These are phyloP conservation scores for Calycina herbarum DNA, from an alignment of 2,329 filamentous ascomycete genomes.

Conservation along the genomic window DNA sequence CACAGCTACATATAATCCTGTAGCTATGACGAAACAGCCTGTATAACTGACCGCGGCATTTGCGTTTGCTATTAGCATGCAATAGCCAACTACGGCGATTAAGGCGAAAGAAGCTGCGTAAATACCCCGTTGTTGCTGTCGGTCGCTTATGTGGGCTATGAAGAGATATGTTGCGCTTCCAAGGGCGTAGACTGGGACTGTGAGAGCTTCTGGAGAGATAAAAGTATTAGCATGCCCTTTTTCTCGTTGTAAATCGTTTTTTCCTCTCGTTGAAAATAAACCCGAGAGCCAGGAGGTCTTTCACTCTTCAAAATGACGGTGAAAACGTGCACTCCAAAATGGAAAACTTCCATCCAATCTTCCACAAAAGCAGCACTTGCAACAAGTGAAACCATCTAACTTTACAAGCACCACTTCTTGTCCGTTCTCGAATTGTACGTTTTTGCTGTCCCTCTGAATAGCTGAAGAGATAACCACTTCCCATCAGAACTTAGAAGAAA, in stretches of 20 bases:
- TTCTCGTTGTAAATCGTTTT: no score
- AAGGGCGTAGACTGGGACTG: conserved; percentile 65
- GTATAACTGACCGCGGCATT: neutral
- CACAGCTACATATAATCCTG: conserved; percentile 27
- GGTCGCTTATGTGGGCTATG: conserved; percentile 58
- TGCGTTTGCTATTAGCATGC: neutral
- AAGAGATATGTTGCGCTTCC: conserved; percentile 62
- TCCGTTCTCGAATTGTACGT: no score
- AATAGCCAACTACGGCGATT: conserved; percentile 45
- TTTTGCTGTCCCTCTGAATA: no score
- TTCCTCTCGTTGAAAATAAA: no score
- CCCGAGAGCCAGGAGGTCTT: no score
- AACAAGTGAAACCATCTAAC: no score
- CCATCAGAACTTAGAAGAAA: neutral
- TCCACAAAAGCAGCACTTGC: no score
- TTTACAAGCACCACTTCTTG: no score
- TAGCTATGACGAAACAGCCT: neutral
- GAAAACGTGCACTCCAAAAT: no score
- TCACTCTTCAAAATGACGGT: no score
- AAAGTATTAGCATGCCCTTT: neutral
- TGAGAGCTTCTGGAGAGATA: conserved; percentile 52
- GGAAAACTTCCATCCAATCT: no score
- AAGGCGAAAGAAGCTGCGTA: conserved; percentile 54
- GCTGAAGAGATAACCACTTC: no score
- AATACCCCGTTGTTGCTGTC: conserved; percentile 54